phyloP scores from a whole-genome alignment of 805 yeast genomes.

The Lachancea meyersii region DNA sequence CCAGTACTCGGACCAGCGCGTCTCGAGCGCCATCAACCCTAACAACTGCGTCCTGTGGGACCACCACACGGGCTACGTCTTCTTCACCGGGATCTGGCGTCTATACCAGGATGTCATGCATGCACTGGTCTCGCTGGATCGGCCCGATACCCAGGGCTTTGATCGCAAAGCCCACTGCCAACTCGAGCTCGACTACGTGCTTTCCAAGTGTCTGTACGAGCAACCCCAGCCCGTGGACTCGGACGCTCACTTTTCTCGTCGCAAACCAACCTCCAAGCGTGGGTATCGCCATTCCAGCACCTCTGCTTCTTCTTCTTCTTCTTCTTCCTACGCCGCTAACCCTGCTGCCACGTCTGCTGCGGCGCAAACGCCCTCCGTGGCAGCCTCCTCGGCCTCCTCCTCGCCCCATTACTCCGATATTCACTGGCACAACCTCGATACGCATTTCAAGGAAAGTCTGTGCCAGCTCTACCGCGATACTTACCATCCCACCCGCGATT shows the following conservation, averaged over 20 bases:
- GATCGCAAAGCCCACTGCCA: slow-evolving; percentile 11
- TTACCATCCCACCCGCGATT: slow-evolving; percentile 13
- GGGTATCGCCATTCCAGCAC: slow-evolving; percentile 2
- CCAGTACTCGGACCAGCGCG: slow-evolving; percentile 12
- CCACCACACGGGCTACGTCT: slow-evolving; percentile 76
- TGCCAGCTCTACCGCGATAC: slow-evolving; percentile 9
- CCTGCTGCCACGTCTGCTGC: not conserved
- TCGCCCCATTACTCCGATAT: slow-evolving; percentile 24
- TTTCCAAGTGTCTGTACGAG: slow-evolving; percentile 10
- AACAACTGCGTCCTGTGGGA: slow-evolving; percentile 83
- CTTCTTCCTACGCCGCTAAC: not conserved
- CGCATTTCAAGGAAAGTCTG: slow-evolving; percentile 15
- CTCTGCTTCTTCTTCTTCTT: no score
- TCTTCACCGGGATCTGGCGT: slow-evolving; percentile 85
- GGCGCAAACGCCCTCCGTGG: not conserved
- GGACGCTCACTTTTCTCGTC: slow-evolving; percentile 2
- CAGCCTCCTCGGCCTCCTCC: slow-evolving; percentile 6
- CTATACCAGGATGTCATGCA: slow-evolving; percentile 33
- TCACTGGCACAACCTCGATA: slow-evolving; percentile 29
- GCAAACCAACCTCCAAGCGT: slow-evolving; percentile 4
- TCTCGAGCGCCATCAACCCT: slow-evolving; percentile 23
- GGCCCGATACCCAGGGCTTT: slow-evolving; percentile 5
- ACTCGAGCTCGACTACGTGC: slow-evolving; percentile 11
- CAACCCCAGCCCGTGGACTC: slow-evolving; percentile 4
- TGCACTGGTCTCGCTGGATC: slow-evolving; percentile 18